These are phyloP conservation scores for Phyllosticta citriasiana DNA, from an alignment of 2,329 filamentous ascomycete species.

Conservation along the genomic window DNA sequence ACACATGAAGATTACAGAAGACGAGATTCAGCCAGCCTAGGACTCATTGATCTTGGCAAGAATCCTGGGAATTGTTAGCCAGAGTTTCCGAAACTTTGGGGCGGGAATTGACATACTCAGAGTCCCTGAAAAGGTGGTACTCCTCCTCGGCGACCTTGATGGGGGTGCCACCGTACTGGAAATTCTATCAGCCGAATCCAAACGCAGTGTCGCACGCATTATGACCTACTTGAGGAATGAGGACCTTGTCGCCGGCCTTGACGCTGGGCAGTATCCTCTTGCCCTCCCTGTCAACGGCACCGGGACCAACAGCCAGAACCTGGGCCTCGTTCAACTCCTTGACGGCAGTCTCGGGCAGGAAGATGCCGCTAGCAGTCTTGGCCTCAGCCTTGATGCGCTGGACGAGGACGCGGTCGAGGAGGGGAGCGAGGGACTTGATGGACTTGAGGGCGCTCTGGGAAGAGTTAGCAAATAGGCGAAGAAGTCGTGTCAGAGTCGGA, in stretches of 20 bases:
- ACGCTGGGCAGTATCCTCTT: conserved; percentile 82
- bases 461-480: conserved; percentile 10
- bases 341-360: conserved; percentile 90
- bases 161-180: conserved; percentile 80
- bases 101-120: conserved; percentile 63
- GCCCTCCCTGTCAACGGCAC: conserved; percentile 76
- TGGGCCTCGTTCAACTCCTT: conserved; percentile 98
- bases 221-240: conserved; percentile 78
- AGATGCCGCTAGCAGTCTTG: conserved; percentile 95
- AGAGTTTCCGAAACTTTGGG: background rate
- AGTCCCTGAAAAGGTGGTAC: conserved; percentile 90
- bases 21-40: conserved; percentile 38
- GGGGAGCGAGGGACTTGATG: conserved; percentile 88
- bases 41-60: conserved; percentile 96
- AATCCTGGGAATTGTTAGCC: conserved; percentile 50
- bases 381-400: conserved; percentile 96
- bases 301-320: conserved; percentile 90
- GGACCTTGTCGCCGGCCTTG: conserved; percentile 72
- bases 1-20: conserved; percentile 10
- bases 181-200: background rate
- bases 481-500: background rate
- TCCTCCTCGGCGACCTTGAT: conserved; percentile 98
- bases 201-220: conserved; percentile 15
- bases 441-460: conserved; percentile 62
- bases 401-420: conserved; percentile 95